Evolutionary conservation across 1,284 basidiomycete species (phyloP).

Genomic region (Fomitopsis schrenkii): DNA sequence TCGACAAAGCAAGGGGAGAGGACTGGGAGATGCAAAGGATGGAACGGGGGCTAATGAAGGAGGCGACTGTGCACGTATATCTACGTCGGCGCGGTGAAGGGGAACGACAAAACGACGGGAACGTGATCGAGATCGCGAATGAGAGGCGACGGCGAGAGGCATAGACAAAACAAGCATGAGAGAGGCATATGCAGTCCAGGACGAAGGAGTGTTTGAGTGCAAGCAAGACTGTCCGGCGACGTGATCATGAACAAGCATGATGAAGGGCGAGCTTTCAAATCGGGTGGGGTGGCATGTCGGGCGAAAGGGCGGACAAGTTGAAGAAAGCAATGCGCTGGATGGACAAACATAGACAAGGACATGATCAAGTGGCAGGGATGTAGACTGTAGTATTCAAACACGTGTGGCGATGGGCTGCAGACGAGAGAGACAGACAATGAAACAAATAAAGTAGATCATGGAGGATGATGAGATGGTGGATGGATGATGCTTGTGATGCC

Average conservation of each 20-base stretch:
- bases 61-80: slow-evolving; percentile 19
- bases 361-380: slow-evolving; percentile 20
- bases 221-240: slow-evolving; percentile 17
- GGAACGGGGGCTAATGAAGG: slow-evolving; percentile 13
- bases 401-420: slow-evolving; percentile 21
- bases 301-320: slow-evolving; percentile 10
- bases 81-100: not conserved
- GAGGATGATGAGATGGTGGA: slow-evolving; percentile 1
- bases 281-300: slow-evolving; percentile 11
- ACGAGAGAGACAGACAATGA: slow-evolving; percentile 11
- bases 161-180: slow-evolving; percentile 21
- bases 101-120: slow-evolving; percentile 10
- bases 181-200: slow-evolving; percentile 17
- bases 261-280: slow-evolving; percentile 2
- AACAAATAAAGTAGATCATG: slow-evolving; percentile 21
- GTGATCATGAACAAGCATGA: slow-evolving; percentile 4
- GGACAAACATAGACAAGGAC: slow-evolving; percentile 25
- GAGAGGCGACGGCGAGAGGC: slow-evolving; percentile 14
- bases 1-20: slow-evolving; percentile 15
- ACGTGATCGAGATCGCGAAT: slow-evolving; percentile 6
- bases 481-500: slow-evolving; percentile 6
- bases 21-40: slow-evolving; percentile 5
- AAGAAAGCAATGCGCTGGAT: slow-evolving; percentile 22
- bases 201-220: slow-evolving; percentile 13
- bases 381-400: slow-evolving; percentile 25